Evolutionary conservation across 2,329 filamentous ascomycete genomes (phyloP).

Genomic region (Fusarium albidum): DNA sequence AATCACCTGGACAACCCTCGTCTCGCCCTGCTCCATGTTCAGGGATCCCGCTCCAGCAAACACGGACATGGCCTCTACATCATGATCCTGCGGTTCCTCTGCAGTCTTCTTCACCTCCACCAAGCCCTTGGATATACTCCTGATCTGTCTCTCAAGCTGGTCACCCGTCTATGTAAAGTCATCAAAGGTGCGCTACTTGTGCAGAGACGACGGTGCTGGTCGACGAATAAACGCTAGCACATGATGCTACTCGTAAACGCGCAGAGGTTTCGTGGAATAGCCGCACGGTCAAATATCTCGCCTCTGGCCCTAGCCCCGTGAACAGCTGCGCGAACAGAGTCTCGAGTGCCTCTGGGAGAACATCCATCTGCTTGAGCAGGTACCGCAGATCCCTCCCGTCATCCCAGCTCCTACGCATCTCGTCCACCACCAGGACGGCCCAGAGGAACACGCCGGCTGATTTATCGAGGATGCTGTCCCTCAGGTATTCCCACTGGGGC

Average conservation of each 20-base stretch:
- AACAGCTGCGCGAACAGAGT: background rate
- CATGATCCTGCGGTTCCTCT: background rate
- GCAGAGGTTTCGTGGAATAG: conserved; percentile 15
- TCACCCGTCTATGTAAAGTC: conserved; percentile 7
- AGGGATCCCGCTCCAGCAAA: conserved; percentile 20
- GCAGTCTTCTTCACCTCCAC: conserved; percentile 7
- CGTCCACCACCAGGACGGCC: conserved; percentile 15
- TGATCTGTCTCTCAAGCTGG: conserved; percentile 24
- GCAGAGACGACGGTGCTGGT: background rate
- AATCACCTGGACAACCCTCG: conserved; percentile 14
- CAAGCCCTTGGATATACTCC: conserved; percentile 6
- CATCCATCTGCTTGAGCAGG: background rate
- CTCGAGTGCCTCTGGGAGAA: conserved; percentile 1
- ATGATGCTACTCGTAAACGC: conserved; percentile 29
- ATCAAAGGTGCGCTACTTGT: conserved; percentile 4
- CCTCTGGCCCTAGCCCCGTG: fast-evolving
- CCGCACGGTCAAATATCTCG: background rate
- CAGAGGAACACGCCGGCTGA: conserved; percentile 25
- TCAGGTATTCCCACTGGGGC: background rate
- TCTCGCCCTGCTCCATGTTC: conserved; percentile 13
- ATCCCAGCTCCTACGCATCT: conserved; percentile 7
- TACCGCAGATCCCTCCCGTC: background rate
- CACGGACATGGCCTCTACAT: background rate
- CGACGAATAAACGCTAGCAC: conserved; percentile 15
- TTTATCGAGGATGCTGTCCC: background rate